Evolutionary conservation across 305 asterid genomes (phyloP).

Genomic region (Fraxinus baroniana): DNA sequence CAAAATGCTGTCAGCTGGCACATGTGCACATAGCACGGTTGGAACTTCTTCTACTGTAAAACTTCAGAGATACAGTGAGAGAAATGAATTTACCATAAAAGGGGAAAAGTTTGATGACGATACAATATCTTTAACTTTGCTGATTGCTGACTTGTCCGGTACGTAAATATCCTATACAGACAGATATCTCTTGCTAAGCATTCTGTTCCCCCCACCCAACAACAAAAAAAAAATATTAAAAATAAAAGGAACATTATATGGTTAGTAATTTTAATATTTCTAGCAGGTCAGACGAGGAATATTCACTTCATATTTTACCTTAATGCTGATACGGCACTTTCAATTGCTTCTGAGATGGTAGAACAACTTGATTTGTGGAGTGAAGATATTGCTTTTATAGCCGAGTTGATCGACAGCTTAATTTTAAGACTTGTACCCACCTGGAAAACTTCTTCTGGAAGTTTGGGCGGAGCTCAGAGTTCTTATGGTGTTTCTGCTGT

Average conservation of each 20-base stretch:
- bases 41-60: conserved; percentile 35
- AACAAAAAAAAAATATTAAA: too few relatives aligned
- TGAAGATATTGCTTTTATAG: conserved; percentile 49
- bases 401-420: conserved; percentile 53
- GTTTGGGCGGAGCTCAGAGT: conserved; percentile 22
- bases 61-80: conserved; percentile 35
- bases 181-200: not conserved
- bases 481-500: conserved; percentile 22
- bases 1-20: conserved; percentile 31
- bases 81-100: conserved; percentile 45
- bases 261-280: not conserved
- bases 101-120: conserved; percentile 47
- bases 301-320: conserved; percentile 57
- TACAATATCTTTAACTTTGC: conserved; percentile 47
- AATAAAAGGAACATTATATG: not conserved
- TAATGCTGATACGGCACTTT: conserved; percentile 50
- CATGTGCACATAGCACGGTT: conserved; percentile 26
- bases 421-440: conserved; percentile 33
- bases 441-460: conserved; percentile 37
- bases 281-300: conserved; percentile 50
- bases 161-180: conserved; percentile 1
- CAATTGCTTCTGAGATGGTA: conserved; percentile 76
- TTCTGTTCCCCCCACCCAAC: not conserved
- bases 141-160: conserved; percentile 53
- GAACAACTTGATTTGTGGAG: conserved; percentile 49